phyloP scores from a whole-genome alignment of 192 early-diverging fungal species.

The Martensiomyces pterosporus region DNA sequence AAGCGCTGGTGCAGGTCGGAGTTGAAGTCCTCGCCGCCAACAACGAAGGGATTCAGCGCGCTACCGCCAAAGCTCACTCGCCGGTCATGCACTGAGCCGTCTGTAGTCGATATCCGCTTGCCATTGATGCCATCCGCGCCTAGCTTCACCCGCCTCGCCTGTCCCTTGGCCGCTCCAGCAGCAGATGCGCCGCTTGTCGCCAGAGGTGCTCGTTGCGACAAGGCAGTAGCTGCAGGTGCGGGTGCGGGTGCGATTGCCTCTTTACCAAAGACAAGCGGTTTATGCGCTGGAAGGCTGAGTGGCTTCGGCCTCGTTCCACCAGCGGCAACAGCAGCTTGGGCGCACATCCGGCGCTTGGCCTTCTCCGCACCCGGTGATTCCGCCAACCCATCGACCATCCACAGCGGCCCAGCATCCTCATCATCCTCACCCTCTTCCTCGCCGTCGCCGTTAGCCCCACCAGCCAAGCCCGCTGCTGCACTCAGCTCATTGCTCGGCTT shows the following conservation, averaged over 20 bases:
- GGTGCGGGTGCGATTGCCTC: too few relatives aligned
- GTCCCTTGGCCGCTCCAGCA: neutral
- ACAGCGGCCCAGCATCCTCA: conserved; percentile 25
- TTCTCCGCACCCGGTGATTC: conserved; percentile 49
- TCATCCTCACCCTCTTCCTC: conserved; percentile 10
- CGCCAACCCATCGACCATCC: conserved; percentile 34
- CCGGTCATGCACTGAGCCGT: conserved; percentile 46
- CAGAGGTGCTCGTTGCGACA: too few relatives aligned
- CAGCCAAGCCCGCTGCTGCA: neutral
- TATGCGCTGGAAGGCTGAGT: too few relatives aligned
- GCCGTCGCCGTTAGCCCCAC: neutral
- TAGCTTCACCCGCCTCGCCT: conserved; percentile 13
- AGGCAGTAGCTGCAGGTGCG: neutral
- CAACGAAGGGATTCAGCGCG: conserved; percentile 36
- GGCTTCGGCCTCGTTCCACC: neutral
- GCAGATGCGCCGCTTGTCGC: neutral
- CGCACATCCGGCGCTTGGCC: conserved; percentile 22
- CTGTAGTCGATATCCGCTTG: conserved; percentile 9
- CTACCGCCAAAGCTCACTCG: conserved; percentile 42
- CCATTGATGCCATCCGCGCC: too few relatives aligned
- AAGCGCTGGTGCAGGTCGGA: conserved; percentile 26
- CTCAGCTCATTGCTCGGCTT: neutral
- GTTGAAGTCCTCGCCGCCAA: conserved; percentile 36
- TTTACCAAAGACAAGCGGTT: too few relatives aligned
- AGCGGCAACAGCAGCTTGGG: neutral